These are phyloP conservation scores for Cladosporium sp. DNA, from an alignment of 2,329 filamentous ascomycete species.

Conservation along the genomic window DNA sequence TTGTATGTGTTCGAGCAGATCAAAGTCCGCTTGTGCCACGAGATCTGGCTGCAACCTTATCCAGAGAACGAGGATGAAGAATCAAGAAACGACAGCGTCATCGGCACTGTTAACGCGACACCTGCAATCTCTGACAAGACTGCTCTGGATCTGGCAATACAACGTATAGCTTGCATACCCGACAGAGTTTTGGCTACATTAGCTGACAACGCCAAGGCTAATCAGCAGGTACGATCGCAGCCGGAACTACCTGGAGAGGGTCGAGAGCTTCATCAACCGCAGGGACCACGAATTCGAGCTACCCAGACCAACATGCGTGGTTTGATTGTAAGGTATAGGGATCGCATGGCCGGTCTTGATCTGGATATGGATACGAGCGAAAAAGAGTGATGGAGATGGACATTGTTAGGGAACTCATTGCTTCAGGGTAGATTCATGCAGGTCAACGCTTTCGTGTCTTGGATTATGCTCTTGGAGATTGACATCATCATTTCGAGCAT, in stretches of 20 bases:
- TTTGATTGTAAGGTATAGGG: not conserved
- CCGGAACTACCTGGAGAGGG: not conserved
- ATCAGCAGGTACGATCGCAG: not conserved
- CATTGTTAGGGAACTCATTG: too few species aligned
- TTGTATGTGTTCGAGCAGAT: constrained; percentile 18
- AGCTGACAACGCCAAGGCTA: not conserved
- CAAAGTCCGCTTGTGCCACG: constrained; percentile 19
- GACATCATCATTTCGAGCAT: too few species aligned
- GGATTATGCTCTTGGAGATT: too few species aligned
- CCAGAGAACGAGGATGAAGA: not conserved
- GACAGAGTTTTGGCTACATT: not conserved
- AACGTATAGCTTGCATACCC: not conserved
- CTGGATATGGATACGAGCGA: not conserved
- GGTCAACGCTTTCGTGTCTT: too few species aligned
- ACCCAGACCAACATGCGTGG: not conserved
- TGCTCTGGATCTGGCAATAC: not conserved
- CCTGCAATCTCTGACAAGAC: not conserved
- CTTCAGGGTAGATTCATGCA: too few species aligned
- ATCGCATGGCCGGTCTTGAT: not conserved
- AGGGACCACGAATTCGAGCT: not conserved
- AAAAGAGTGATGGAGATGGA: not conserved
- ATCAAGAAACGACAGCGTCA: not conserved
- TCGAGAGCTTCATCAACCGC: constrained; percentile 2
- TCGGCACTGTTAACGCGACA: not conserved
- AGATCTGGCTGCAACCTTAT: constrained; percentile 18